Conservation (phyloP, 306 rosid genomes). For the Pueraria montana region DNA sequence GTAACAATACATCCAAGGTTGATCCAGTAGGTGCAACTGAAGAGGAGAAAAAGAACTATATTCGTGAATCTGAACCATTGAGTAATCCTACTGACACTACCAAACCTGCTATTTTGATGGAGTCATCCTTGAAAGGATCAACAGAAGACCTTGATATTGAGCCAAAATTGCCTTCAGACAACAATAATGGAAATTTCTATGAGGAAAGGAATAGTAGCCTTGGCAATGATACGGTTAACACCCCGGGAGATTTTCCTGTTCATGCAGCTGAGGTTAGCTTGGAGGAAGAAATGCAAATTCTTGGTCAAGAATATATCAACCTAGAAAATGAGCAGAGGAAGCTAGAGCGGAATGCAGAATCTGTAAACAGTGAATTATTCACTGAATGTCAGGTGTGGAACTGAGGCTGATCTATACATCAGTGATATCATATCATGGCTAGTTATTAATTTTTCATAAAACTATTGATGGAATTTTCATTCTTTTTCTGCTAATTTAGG, state of each 20-base stretch:
- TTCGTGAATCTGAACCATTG: conserved; percentile 50
- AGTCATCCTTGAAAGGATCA: conserved; percentile 48
- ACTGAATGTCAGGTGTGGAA: conserved; percentile 90
- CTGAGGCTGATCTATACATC: conserved; percentile 36
- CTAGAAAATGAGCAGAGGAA: conserved; percentile 81
- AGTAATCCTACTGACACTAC: conserved; percentile 51
- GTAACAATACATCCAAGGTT: conserved; percentile 28
- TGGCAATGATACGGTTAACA: conserved; percentile 47
- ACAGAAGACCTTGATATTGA: conserved; percentile 41
- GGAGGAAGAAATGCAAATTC: conserved; percentile 77
- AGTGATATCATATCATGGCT: conserved; percentile 14
- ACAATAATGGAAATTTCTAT: conserved; percentile 36
- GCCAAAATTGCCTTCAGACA: conserved; percentile 52
- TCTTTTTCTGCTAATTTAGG: conserved; percentile 8
- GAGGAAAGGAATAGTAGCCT: conserved; percentile 48
- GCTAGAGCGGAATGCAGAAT: conserved; percentile 93
- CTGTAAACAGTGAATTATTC: conserved; percentile 87
- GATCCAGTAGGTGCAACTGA: conserved; percentile 40
- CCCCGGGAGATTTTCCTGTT: conserved; percentile 49
- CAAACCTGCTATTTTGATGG: conserved; percentile 43
- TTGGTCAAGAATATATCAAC: conserved; percentile 71
- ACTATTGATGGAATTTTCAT: conserved; percentile 26
- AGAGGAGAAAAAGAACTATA: conserved; percentile 52
- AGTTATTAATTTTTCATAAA: conserved; percentile 18
- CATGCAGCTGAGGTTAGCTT: conserved; percentile 56